Evolutionary conservation across 176 grass and related monocot species (phyloP).

Genomic region (Chrysopogon serrulatus): DNA sequence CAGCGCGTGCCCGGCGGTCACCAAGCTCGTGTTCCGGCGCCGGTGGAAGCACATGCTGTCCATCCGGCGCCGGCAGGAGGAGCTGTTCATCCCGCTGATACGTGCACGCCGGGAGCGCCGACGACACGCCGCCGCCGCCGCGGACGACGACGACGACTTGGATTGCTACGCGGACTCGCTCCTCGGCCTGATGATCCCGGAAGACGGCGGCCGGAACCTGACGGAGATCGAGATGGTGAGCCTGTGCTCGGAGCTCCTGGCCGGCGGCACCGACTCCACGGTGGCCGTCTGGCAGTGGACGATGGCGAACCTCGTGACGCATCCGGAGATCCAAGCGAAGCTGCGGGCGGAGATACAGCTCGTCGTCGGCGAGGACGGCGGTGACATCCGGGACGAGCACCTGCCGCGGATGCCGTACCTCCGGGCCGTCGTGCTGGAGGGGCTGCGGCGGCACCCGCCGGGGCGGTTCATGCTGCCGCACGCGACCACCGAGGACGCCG

Average conservation of each 20-base stretch:
- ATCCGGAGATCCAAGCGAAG: constrained; percentile 12
- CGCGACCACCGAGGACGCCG: not conserved
- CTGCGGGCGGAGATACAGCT: not conserved
- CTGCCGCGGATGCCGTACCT: constrained; percentile 40
- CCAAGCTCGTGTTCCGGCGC: not conserved
- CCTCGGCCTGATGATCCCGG: not conserved
- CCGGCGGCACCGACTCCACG: constrained; percentile 28
- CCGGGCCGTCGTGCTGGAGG: constrained; percentile 20
- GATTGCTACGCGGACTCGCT: constrained; percentile 28
- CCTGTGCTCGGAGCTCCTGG: constrained; percentile 39
- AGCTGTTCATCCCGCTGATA: constrained; percentile 31
- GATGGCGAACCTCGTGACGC: constrained; percentile 37
- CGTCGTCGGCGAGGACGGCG: not conserved
- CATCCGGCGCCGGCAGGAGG: constrained; percentile 15
- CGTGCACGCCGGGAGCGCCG: not conserved
- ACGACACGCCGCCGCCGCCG: no score
- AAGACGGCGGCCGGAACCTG: not conserved
- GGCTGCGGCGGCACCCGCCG: constrained; percentile 22
- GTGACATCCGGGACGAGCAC: constrained; percentile 12
- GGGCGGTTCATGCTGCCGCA: not conserved
- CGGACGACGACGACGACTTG: not conserved
- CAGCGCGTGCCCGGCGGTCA: not conserved
- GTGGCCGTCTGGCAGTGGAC: constrained; percentile 31
- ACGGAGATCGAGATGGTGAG: constrained; percentile 32
- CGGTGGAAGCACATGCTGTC: not conserved